These are phyloP conservation scores for Paralagenidium karlingii DNA, from an alignment of 352 stramenopile species.

Conservation along the genomic window DNA sequence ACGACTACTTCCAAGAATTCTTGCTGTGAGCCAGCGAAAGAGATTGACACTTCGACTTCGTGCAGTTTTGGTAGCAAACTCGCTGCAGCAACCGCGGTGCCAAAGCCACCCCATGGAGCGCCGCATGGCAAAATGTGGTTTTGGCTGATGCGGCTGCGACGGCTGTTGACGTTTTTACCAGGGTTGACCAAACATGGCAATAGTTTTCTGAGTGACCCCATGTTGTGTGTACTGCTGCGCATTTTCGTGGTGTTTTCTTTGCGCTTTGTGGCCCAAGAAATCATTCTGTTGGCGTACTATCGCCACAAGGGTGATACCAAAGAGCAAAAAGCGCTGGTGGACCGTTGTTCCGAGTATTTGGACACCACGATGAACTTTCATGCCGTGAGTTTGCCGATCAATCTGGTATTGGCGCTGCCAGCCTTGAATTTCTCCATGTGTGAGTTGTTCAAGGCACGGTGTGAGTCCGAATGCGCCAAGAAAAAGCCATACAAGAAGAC, in stretches of 20 bases:
- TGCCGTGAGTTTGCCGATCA: constrained; percentile 39
- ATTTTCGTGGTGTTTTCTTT: constrained; percentile 44
- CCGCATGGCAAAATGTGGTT: constrained; percentile 44
- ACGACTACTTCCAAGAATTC: too few species aligned
- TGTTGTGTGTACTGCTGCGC: constrained; percentile 64
- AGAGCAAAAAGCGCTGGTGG: too few species aligned
- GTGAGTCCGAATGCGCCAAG: constrained; percentile 7
- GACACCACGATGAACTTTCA: constrained; percentile 54
- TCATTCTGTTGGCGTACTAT: constrained; percentile 20
- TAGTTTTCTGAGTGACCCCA: constrained; percentile 52
- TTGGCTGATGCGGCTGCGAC: constrained; percentile 32
- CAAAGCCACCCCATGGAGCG: too few species aligned
- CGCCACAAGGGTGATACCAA: constrained; percentile 7
- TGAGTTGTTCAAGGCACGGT: constrained; percentile 26
- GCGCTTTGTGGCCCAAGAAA: constrained; percentile 28
- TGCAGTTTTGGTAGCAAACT: too few species aligned
- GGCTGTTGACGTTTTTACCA: constrained; percentile 27
- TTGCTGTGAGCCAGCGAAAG: too few species aligned
- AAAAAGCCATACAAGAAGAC: constrained; percentile 33
- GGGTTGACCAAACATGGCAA: constrained; percentile 64
- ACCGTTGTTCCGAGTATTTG: constrained; percentile 34
- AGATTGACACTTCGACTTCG: too few species aligned
- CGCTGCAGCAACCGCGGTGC: too few species aligned
- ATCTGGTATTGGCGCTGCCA: constrained; percentile 53
- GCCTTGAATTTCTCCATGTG: constrained; percentile 48